These are phyloP conservation scores for Entoloma clypeatum DNA, from an alignment of 1,284 basidiomycete species.

Conservation along the genomic window DNA sequence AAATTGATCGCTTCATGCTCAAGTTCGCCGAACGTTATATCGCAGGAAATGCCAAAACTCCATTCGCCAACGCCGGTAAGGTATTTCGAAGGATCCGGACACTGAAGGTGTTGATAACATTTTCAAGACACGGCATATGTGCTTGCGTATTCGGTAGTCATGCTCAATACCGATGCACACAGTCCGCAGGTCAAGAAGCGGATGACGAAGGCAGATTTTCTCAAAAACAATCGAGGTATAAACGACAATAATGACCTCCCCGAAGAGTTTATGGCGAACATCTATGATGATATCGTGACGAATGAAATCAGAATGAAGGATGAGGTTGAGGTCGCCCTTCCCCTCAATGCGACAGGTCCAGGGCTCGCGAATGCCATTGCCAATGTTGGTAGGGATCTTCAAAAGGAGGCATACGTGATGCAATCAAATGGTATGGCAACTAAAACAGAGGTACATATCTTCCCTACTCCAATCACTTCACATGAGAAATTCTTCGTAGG, in stretches of 20 bases:
- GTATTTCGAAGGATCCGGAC: constrained; percentile 8
- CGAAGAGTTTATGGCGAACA: constrained; percentile 72
- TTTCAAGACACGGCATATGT: constrained; percentile 84
- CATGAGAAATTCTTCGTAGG: constrained; percentile 40
- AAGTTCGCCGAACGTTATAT: constrained; percentile 97
- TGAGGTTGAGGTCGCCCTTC: constrained; percentile 68
- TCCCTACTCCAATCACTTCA: constrained; percentile 9
- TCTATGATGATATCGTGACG: constrained; percentile 85
- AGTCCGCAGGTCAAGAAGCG: constrained; percentile 90
- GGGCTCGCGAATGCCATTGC: constrained; percentile 81
- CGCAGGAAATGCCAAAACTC: constrained; percentile 75
- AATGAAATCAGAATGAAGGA: constrained; percentile 99
- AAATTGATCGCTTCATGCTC: constrained; percentile 98
- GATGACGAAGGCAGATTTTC: constrained; percentile 88
- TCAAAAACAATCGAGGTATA: constrained; percentile 93
- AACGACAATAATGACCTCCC: constrained; percentile 88
- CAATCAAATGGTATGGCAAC: constrained; percentile 94
- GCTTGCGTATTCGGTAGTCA: constrained; percentile 88
- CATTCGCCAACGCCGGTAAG: constrained; percentile 81
- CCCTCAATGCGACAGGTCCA: constrained; percentile 49
- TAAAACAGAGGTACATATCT: constrained; percentile 76
- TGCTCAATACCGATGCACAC: constrained; percentile 96
- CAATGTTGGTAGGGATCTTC: constrained; percentile 87
- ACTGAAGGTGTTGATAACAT: constrained; percentile 5
- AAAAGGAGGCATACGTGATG: constrained; percentile 90